phyloP scores from a whole-genome alignment of 257 asterid species.

The Solanum appendiculatum region DNA sequence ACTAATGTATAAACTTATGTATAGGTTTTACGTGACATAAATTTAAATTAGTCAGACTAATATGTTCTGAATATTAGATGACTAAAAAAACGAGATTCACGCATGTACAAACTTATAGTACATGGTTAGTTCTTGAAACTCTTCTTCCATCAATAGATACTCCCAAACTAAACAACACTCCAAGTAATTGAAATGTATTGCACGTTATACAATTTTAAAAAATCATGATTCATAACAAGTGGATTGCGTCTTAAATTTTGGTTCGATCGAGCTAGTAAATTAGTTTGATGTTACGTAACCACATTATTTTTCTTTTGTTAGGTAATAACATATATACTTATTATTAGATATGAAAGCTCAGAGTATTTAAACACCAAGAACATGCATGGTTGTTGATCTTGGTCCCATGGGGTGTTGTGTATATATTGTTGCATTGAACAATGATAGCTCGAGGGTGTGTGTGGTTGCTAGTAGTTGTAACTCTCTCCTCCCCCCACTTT shows the following conservation, averaged over 20 bases:
- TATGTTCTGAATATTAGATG: not conserved
- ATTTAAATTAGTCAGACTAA: not conserved
- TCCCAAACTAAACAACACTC: not conserved
- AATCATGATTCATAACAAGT: not conserved
- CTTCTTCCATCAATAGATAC: not conserved
- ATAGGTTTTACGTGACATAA: not conserved
- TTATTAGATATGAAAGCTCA: not conserved
- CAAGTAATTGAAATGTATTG: not conserved
- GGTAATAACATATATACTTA: not conserved
- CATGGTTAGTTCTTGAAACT: not conserved
- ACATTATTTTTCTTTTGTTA: not conserved
- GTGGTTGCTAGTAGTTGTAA: constrained; percentile 26
- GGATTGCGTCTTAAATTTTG: not conserved
- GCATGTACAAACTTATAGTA: not conserved
- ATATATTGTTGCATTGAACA: not conserved
- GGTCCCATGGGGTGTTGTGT: not conserved
- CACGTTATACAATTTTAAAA: not conserved
- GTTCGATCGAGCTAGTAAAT: not conserved
- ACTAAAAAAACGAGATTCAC: not conserved
- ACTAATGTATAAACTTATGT: not conserved
- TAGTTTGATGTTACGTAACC: not conserved
- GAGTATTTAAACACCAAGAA: not conserved
- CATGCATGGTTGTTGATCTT: not conserved
- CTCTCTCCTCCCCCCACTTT: constrained; percentile 10
- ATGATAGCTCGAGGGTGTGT: constrained; percentile 7